These are phyloP conservation scores for Clonostachys byssicola DNA, from an alignment of 2,329 filamentous ascomycete species.

Conservation along the genomic window DNA sequence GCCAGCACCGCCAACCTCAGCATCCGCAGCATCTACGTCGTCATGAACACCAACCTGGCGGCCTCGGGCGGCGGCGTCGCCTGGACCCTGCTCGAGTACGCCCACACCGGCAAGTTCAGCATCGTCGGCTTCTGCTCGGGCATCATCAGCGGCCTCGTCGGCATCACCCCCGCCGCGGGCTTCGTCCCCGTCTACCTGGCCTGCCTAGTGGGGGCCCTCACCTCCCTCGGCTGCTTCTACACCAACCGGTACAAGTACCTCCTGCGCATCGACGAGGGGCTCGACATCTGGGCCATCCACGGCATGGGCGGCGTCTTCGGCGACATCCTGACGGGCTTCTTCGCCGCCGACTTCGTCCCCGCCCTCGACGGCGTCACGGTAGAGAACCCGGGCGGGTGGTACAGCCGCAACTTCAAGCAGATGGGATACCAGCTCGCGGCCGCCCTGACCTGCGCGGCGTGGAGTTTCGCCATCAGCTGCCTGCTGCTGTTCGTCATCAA, in stretches of 20 bases:
- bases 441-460: slow-evolving; percentile 44
- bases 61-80: slow-evolving; percentile 47
- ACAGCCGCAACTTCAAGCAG: slow-evolving; percentile 44
- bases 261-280: slow-evolving; percentile 50
- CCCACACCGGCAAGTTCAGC: slow-evolving; percentile 37
- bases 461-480: slow-evolving; percentile 46
- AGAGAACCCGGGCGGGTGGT: slow-evolving; percentile 39
- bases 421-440: slow-evolving; percentile 51
- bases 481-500: slow-evolving; percentile 48
- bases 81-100: slow-evolving; percentile 48
- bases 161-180: slow-evolving; percentile 53
- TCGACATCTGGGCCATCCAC: slow-evolving; percentile 57
- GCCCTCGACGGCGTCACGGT: slow-evolving; percentile 43
- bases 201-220: slow-evolving; percentile 45
- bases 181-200: slow-evolving; percentile 47
- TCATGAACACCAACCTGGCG: slow-evolving; percentile 54
- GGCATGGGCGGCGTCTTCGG: slow-evolving; percentile 55
- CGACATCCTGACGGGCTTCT: slow-evolving; percentile 51
- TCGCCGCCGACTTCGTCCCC: slow-evolving; percentile 43
- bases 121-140: slow-evolving; percentile 35
- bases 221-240: slow-evolving; percentile 38
- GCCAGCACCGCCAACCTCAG: slow-evolving; percentile 43
- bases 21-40: slow-evolving; percentile 46
- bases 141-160: slow-evolving; percentile 50
- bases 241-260: slow-evolving; percentile 42